Evolutionary conservation across 805 yeast genomes (phyloP), one percentile per base, ranked within the genome.

Genomic region (Starmerella ratchasimensis): DNA sequence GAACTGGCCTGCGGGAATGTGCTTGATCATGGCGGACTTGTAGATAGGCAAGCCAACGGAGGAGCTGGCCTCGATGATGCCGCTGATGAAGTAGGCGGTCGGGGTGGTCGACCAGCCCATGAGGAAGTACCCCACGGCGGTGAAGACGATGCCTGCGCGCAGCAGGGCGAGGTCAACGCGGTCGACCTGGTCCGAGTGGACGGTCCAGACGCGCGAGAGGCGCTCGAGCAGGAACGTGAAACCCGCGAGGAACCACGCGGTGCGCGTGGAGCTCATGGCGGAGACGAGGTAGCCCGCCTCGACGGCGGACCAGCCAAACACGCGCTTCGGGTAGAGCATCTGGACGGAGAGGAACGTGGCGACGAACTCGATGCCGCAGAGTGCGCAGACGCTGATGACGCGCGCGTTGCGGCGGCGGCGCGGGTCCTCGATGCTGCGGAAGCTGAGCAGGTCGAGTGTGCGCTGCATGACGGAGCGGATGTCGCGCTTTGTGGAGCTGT

Each of bases 261-360:
- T 50, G 15, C 60, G 43, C 22, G 47, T 43, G 5, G 45, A 15
- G 3, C 53, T 50, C 37, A 53, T 51, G 1, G 49, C 36, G 2
- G 59, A 51, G n/a, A 52, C 45, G 6, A 53, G 41, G 35, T 56
- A 56, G 9, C 60, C 60, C 2, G 49, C 29, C 39, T 56, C 55
- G 6, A 56, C 44, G 8, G 57, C 57, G 2, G 58, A 44, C 60
- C 60, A 56, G 13, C 46, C 47, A 37, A 55, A 56, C 36, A 35
- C 31, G 33, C 48, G 46, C 39, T 53, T 51, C 15, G 59, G 55
- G 31, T 51, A 56, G 16, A 55, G 42, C 19, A 53, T 20, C 24
- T 50, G 33, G 11, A 51, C 43, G 9, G 37, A 33, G 15, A 41
- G 17, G 16, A 48, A 41, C 16, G 48, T 31, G 27, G 38, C 34